Base-by-base conservation (phyloP, 306 rosid species). In the Pachyrhizus erosus region DNA sequence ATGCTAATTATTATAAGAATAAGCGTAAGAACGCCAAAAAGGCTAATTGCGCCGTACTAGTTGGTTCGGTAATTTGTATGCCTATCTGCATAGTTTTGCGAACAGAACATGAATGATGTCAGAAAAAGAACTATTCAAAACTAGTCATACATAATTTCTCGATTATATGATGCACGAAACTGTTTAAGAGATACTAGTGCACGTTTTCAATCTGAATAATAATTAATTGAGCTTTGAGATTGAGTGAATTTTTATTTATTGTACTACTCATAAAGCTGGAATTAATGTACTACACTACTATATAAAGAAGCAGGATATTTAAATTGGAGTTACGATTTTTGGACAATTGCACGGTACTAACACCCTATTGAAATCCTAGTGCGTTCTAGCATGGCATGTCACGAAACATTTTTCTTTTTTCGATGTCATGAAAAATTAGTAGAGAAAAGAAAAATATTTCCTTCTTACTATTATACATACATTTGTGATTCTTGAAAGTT, bases 111-210 rank as follows among this genome's bases (percentile, higher is more conserved):
- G 69, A 77, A 15, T 21, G 45, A 64, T 71, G 72, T 78, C 75
- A 78, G 66, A 43, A 51, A 78, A 78, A 34, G 2, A 78, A 66
- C 5, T 39, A 66, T 33, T 66, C 34, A 62, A 45, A 77, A 46
- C 34, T 5, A 49, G 48, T 21, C 13, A 13, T 13, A 39, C 39
- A 78, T 51, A 48, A 20, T 49, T 66, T 62, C 1, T 77, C 62
- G 1, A 62, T 20, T 64, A 31, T 62, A 68, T 67, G 21, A 68
- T 68, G 12, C 42, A 26, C 2, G 7, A 79, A 69, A 23, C 11
- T 79, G 60, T 6, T 67, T 12, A 65, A 18, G 37, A 42, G 29
- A n/a, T 46, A 61, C 7, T 11, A 0, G 1, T 14, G 18, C 68
- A 49, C 45, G 20, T 37, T 51, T 33, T 9, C 60, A 23, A 27